A percentile compares a stretch with the other conserved stretches of the same genome.
Evolutionary conservation across 306 rosid species (phyloP).

Genomic region (Oxytropis ochrocephala): DNA sequence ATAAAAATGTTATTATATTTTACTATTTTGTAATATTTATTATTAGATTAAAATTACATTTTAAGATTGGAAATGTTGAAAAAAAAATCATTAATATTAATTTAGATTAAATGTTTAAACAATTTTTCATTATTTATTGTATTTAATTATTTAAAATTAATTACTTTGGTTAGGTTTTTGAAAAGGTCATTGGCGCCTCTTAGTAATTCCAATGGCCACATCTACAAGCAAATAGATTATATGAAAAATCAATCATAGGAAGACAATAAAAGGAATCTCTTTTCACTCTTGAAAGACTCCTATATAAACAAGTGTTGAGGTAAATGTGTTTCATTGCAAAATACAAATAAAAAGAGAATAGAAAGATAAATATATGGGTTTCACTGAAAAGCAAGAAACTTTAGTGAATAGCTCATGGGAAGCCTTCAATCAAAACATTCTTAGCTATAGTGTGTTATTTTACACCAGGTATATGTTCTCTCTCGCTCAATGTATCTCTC

Average conservation of each 20-base stretch:
- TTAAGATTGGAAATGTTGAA: too few relatives aligned
- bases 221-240: not conserved
- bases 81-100: too few relatives aligned
- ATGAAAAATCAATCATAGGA: too few relatives aligned
- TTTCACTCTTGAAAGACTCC: not conserved
- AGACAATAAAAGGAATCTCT: not conserved
- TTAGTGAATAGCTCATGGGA: constrained; percentile 25
- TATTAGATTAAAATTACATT: too few relatives aligned
- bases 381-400: constrained; percentile 16
- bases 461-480: constrained; percentile 18
- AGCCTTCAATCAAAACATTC: constrained; percentile 11
- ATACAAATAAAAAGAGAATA: not conserved
- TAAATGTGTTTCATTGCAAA: not conserved
- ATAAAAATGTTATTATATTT: too few relatives aligned
- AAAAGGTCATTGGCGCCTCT: not conserved
- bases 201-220: not conserved
- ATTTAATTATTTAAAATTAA: not conserved
- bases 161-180: not conserved
- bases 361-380: not conserved
- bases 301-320: not conserved
- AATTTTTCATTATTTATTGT: too few relatives aligned
- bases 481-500: too few relatives aligned
- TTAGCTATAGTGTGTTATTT: constrained; percentile 7
- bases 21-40: too few relatives aligned
- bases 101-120: too few relatives aligned